phyloP scores from a whole-genome alignment of 176 grass and related monocot genomes.

The Phragmites australis region DNA sequence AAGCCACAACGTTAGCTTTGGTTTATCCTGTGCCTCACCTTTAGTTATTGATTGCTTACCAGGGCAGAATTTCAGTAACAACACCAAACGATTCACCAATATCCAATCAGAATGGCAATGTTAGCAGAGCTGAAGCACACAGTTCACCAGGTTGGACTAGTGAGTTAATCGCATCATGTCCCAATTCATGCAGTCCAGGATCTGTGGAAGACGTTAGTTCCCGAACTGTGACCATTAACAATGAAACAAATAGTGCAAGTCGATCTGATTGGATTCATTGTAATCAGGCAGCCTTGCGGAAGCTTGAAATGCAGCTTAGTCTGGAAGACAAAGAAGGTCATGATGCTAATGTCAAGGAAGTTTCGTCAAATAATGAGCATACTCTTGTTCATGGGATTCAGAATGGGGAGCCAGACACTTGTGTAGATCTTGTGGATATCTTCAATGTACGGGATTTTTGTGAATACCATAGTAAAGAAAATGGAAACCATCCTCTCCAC shows the following conservation, averaged over 20 bases:
- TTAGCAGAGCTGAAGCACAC: slow-evolving; percentile 48
- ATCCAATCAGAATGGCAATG: slow-evolving; percentile 44
- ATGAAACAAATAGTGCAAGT: slow-evolving; percentile 26
- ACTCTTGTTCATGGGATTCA: slow-evolving; percentile 9
- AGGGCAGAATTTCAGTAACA: slow-evolving; percentile 55
- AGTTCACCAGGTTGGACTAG: slow-evolving; percentile 47
- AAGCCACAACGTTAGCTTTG: slow-evolving; percentile 14
- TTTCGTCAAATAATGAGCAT: slow-evolving; percentile 34
- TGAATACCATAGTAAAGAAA: slow-evolving; percentile 36
- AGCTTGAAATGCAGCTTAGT: slow-evolving; percentile 51
- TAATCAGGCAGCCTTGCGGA: slow-evolving; percentile 40
- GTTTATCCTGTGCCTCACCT: background rate
- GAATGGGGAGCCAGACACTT: slow-evolving; percentile 33
- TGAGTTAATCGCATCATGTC: slow-evolving; percentile 41
- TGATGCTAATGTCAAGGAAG: background rate
- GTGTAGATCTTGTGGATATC: slow-evolving; percentile 40
- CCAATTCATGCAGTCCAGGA: slow-evolving; percentile 53
- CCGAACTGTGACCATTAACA: slow-evolving; percentile 35
- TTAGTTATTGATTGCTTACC: slow-evolving; percentile 33
- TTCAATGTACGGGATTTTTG: slow-evolving; percentile 35
- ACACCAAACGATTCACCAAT: slow-evolving; percentile 39
- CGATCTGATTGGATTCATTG: slow-evolving; percentile 49
- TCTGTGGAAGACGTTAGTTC: slow-evolving; percentile 87
- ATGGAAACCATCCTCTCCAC: slow-evolving; percentile 12
- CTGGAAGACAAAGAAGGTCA: slow-evolving; percentile 50